Percentiles rank a stretch among this genome's conserved stretches.
Conservation (phyloP, 768 basidiomycete species). For the Xerocomellus intermedius region DNA sequence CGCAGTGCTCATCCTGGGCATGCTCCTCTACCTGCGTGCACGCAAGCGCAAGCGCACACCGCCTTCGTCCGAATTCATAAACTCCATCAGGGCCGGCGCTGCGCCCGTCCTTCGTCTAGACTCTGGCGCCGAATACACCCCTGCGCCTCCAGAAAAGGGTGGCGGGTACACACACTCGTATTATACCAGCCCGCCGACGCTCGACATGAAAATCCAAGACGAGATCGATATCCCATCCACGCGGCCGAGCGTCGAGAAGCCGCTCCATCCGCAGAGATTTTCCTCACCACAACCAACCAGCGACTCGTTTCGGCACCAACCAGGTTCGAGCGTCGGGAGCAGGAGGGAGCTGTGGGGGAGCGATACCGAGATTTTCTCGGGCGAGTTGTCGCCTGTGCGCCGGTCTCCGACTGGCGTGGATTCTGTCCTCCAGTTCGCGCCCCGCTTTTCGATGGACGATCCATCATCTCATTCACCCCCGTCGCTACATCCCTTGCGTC, state of each 20-base stretch:
- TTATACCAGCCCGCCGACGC: conserved; percentile 2
- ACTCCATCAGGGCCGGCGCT: conserved; percentile 23
- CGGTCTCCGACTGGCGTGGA: conserved; percentile 1
- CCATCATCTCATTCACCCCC: conserved; percentile 7
- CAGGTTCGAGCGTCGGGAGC: conserved; percentile 19
- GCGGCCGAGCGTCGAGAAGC: conserved; percentile 17
- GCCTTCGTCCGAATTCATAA: conserved; percentile 60
- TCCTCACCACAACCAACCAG: conserved; percentile 9
- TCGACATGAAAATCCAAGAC: conserved; percentile 16
- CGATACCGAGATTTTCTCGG: conserved; percentile 13
- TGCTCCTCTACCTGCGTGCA: conserved; percentile 43
- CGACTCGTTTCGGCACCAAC: conserved; percentile 6
- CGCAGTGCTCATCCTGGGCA: conserved; percentile 31
- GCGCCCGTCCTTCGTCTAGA: conserved; percentile 30
- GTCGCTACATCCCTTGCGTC: conserved; percentile 27
- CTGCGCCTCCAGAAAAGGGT: conserved; percentile 19
- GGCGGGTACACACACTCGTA: conserved; percentile 5
- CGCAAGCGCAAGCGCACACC: conserved; percentile 42
- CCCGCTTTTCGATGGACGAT: conserved; percentile 16
- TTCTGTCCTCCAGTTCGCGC: conserved; percentile 11
- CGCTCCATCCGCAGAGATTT: conserved; percentile 24
- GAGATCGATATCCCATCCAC: conserved; percentile 12
- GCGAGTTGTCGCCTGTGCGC: conserved; percentile 5
- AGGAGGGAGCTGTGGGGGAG: conserved; percentile 23
- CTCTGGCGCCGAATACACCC: conserved; percentile 15